Percentiles rank a stretch among this genome's conserved stretches.
Evolutionary conservation across 257 asterid genomes (phyloP).

Genomic region (Fraxinus pennsylvanica): DNA sequence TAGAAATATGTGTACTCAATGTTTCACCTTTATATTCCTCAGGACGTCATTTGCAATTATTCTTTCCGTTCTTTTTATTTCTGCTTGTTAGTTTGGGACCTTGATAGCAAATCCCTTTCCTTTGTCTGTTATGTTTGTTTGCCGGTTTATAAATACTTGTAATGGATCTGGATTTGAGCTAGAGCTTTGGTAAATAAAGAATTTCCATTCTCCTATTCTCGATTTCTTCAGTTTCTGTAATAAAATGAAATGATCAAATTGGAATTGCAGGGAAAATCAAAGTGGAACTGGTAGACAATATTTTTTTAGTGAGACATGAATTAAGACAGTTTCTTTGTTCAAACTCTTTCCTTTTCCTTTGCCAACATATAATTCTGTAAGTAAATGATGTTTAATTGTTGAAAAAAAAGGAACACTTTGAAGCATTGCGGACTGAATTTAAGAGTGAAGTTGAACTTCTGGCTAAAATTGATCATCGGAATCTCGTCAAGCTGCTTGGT

Average conservation of each 20-base stretch:
- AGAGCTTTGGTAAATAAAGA: too few relatives aligned
- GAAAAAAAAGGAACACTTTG: constrained; percentile 52
- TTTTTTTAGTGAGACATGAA: background rate
- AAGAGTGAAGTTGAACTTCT: constrained; percentile 93
- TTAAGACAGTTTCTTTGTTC: background rate
- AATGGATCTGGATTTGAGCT: too few relatives aligned
- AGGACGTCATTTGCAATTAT: too few relatives aligned
- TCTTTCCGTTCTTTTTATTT: too few relatives aligned
- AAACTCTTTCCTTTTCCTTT: background rate
- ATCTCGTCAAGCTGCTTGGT: constrained; percentile 92
- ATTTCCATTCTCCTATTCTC: too few relatives aligned
- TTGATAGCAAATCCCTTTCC: too few relatives aligned
- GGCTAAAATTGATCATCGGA: constrained; percentile 93
- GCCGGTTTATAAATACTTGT: too few relatives aligned
- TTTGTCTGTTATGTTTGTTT: too few relatives aligned
- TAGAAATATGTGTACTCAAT: too few relatives aligned
- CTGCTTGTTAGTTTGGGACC: too few relatives aligned
- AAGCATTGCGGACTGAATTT: constrained; percentile 63
- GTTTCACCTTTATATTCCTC: too few relatives aligned
- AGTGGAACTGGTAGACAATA: background rate
- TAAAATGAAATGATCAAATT: background rate
- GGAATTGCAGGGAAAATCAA: background rate
- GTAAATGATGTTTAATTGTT: background rate
- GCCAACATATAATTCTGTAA: background rate
- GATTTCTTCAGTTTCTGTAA: background rate